Percentiles rank a stretch among this genome's conserved stretches.
Conservation (phyloP, 305 asterid genomes). For the Solanum hybrid region DNA sequence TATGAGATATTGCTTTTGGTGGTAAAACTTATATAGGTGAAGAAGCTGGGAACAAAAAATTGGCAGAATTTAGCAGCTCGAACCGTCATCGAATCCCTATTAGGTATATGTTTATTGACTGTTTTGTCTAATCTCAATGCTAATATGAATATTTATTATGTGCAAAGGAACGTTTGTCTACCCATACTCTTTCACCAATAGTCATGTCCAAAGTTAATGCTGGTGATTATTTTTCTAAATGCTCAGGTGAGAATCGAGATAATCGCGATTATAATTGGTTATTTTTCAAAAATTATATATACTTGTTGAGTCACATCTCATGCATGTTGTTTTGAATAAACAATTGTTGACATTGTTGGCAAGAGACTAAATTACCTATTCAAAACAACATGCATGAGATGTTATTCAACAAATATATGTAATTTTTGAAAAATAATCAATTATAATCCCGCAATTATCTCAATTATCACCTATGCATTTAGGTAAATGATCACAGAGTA, state of each 20-base stretch:
- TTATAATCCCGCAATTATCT: background rate
- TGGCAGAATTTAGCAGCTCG: constrained; percentile 16
- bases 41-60: constrained; percentile 17
- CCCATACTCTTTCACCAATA: constrained; percentile 3
- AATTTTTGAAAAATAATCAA: background rate
- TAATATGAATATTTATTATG: too few relatives aligned
- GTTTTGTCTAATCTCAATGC: background rate
- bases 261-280: background rate
- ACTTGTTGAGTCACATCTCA: background rate
- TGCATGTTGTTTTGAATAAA: background rate
- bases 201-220: constrained; percentile 1
- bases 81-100: background rate
- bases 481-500: too few relatives aligned
- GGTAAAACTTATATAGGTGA: constrained; percentile 13
- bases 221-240: background rate
- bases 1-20: background rate
- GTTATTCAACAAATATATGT: background rate
- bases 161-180: background rate
- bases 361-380: background rate
- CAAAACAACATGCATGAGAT: background rate
- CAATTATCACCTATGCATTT: background rate
- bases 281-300: background rate
- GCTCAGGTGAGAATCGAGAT: background rate
- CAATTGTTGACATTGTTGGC: too few relatives aligned
- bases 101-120: background rate